These are phyloP conservation scores for Pichia sp. DNA, from an alignment of 1,139 yeast species.

Conservation along the genomic window DNA sequence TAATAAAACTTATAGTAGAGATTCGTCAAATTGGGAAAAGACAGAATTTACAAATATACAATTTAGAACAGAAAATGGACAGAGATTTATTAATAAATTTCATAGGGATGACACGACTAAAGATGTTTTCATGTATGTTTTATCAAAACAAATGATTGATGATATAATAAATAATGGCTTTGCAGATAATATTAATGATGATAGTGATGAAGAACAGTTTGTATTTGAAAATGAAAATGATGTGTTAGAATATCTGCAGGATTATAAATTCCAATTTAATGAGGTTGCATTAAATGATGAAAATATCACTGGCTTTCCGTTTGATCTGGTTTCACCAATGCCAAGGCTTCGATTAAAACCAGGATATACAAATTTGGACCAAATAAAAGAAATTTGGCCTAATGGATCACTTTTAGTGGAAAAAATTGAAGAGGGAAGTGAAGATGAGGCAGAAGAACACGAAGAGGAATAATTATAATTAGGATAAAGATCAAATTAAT, in stretches of 20 bases:
- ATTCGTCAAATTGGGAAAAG: slow-evolving; percentile 26
- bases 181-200: slow-evolving; percentile 9
- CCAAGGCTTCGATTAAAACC: slow-evolving; percentile 45
- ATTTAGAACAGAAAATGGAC: slow-evolving; percentile 54
- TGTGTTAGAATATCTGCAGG: slow-evolving; percentile 11
- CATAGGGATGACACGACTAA: slow-evolving; percentile 41
- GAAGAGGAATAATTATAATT: slow-evolving; percentile 14
- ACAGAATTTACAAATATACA: slow-evolving; percentile 34
- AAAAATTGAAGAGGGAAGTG: slow-evolving; percentile 31
- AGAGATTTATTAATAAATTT: slow-evolving; percentile 53
- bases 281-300: not conserved
- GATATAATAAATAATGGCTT: slow-evolving; percentile 1
- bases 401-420: slow-evolving; percentile 58
- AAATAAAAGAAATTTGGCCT: slow-evolving; percentile 51
- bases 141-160: slow-evolving; percentile 34
- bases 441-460: slow-evolving; percentile 25
- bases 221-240: slow-evolving; percentile 14
- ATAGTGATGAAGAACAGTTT: not conserved
- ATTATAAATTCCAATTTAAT: slow-evolving; percentile 2
- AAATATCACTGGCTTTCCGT: slow-evolving; percentile 30
- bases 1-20: slow-evolving; percentile 15
- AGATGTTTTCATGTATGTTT: slow-evolving; percentile 63
- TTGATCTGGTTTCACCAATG: slow-evolving; percentile 51
- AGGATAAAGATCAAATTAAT: too few relatives aligned
- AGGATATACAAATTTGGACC: slow-evolving; percentile 30